Evolutionary conservation across 2,329 filamentous ascomycete species (phyloP), one percentile per base, ranked within the genome.

Genomic region (Fonsecaea monophora): DNA sequence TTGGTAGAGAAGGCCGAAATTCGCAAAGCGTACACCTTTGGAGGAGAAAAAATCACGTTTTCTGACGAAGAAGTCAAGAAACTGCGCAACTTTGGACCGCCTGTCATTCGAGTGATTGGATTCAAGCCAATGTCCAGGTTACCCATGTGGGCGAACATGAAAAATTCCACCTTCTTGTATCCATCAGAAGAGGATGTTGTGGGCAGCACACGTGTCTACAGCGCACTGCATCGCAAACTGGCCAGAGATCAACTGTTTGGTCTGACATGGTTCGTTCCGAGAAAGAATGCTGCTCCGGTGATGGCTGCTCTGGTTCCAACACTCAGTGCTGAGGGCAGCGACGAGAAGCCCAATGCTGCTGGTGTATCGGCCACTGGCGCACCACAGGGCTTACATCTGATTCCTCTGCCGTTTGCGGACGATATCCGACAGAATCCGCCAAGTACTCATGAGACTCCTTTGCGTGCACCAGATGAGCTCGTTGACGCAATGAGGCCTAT

Each of bases 21-120:
- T 21, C 90, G 90, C 66, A 97, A 95, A 78, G 95, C 94, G 0
- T 99, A 95, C 83, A 97, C 95, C 74, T 98, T 98, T 75, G 95
- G 94, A 12, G 94, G 92, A 45, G 92, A 96, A 71, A 92, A 92
- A 56, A 87, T 99, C 55, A 86, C 90, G 57, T 99, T 99, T 77
- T 89, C 89, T 0, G 86, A 89, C 0, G 93, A 97, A 38, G 94
- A 99, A 77, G 88, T 94, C 67, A 90, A 89, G 65, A 81, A 85
- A 21, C 84, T 99, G 66, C 89, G 89, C 68, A 83, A 92, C 71
- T 97, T 97, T 73, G 94, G 94, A 2, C 85, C 90, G 1, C 92
- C 92, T 0, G 83, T 92, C 12, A 90, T 99, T 64, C 89, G 93
- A 4, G 90, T 99, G 71, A 90, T 99, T 64, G 95, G 95, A 5